These are phyloP conservation scores for Hemileia vastatrix DNA, from an alignment of 1,284 basidiomycete genomes.

Conservation along the genomic window DNA sequence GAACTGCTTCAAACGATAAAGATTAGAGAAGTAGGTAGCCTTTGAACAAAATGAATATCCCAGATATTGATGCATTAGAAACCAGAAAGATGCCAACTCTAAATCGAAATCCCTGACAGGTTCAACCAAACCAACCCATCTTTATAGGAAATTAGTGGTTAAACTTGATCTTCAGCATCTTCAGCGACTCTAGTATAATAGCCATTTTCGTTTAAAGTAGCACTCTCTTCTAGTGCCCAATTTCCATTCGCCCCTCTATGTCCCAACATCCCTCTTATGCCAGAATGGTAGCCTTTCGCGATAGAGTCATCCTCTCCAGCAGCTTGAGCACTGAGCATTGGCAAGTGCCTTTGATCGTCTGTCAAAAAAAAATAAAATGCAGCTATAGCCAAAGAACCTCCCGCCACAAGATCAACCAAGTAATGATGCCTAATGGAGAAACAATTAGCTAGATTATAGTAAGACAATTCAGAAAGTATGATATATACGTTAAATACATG, in stretches of 20 bases:
- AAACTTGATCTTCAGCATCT: too few relatives aligned
- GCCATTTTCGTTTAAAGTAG: too few relatives aligned
- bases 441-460: background rate
- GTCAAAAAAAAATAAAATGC: constrained; percentile 84
- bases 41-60: too few relatives aligned
- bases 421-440: constrained; percentile 53
- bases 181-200: too few relatives aligned
- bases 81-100: too few relatives aligned
- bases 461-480: background rate
- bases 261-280: constrained; percentile 17
- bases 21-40: too few relatives aligned
- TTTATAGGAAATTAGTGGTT: too few relatives aligned
- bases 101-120: too few relatives aligned
- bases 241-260: constrained; percentile 18
- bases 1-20: too few relatives aligned
- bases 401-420: constrained; percentile 89
- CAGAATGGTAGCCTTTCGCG: constrained; percentile 21
- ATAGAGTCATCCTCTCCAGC: constrained; percentile 23
- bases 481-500: constrained; percentile 52
- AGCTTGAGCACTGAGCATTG: constrained; percentile 19
- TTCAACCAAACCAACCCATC: too few relatives aligned
- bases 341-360: constrained; percentile 49
- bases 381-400: constrained; percentile 75
- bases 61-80: too few relatives aligned
- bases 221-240: too few relatives aligned